Conservation (phyloP, 306 rosid species). For the Senna tora region DNA sequence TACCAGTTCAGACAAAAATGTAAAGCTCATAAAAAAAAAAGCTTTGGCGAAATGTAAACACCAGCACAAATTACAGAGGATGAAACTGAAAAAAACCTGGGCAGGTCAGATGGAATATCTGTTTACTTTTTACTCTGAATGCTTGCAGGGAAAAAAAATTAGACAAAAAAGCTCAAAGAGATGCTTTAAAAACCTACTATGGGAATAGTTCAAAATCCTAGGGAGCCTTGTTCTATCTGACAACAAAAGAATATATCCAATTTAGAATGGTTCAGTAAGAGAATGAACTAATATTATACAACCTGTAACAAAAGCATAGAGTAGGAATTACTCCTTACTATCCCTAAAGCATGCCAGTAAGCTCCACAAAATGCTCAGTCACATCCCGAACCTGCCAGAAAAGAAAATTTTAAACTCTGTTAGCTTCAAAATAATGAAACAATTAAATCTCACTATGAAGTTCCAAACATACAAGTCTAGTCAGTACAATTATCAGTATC, state of each 20-base stretch:
- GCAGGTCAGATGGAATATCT: neutral
- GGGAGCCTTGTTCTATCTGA: slow-evolving; percentile 67
- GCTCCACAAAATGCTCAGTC: too few species aligned
- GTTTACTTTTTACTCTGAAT: neutral
- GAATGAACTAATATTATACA: neutral
- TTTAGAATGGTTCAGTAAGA: neutral
- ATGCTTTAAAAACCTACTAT: neutral
- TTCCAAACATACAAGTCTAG: too few species aligned
- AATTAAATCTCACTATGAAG: too few species aligned
- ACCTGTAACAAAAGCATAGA: neutral
- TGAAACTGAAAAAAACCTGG: too few species aligned
- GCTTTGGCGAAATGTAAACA: neutral
- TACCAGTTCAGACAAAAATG: too few species aligned
- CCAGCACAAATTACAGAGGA: neutral
- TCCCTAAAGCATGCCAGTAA: too few species aligned
- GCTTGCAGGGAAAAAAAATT: neutral
- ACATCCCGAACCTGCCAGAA: too few species aligned
- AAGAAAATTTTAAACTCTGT: too few species aligned
- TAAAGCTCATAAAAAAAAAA: too few species aligned
- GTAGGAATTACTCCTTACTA: too few species aligned
- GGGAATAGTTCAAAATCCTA: neutral
- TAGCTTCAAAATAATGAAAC: too few species aligned
- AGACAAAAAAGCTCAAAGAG: neutral
- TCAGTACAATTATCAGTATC: too few species aligned
- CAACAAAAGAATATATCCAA: slow-evolving; percentile 16